A percentile compares a stretch with the other conserved stretches of the same genome.
Conservation (phyloP, 2,329 filamentous ascomycete species). For the Trichoderma atrobrunneum region DNA sequence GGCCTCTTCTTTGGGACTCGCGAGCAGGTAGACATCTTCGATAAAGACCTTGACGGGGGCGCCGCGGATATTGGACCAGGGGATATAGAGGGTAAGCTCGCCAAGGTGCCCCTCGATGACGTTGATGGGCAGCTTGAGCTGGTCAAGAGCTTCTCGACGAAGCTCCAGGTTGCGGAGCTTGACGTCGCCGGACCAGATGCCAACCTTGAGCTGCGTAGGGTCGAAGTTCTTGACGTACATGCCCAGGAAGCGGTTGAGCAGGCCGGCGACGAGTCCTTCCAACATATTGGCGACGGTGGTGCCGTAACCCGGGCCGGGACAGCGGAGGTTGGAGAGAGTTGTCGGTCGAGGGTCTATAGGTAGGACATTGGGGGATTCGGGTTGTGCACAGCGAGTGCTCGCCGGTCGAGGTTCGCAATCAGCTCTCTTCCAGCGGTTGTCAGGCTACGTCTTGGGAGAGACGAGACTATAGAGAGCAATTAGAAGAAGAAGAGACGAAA, state of each 20-base stretch:
- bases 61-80: constrained; percentile 94
- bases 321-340: constrained; percentile 21
- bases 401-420: constrained; percentile 12
- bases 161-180: constrained; percentile 91
- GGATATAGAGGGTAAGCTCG: constrained; percentile 86
- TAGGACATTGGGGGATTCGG: constrained; percentile 22
- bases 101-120: constrained; percentile 94
- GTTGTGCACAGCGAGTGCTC: constrained; percentile 5
- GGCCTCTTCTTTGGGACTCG: constrained; percentile 91
- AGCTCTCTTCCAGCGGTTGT: not conserved
- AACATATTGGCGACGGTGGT: constrained; percentile 69
- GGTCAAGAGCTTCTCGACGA: constrained; percentile 90
- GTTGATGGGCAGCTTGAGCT: constrained; percentile 93
- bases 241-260: constrained; percentile 98
- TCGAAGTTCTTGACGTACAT: constrained; percentile 99
- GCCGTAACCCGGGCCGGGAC: constrained; percentile 70
- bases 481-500: not conserved
- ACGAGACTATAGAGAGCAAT: not conserved
- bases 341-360: constrained; percentile 18
- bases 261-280: constrained; percentile 91
- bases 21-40: constrained; percentile 93
- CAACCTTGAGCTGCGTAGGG: constrained; percentile 93
- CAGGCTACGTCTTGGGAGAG: not conserved
- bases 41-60: constrained; percentile 94
- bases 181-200: constrained; percentile 98